Evolutionary conservation across 371 early-diverging fungal genomes (phyloP), one percentile per base, ranked within the genome.

Genomic region (Circinella minor): DNA sequence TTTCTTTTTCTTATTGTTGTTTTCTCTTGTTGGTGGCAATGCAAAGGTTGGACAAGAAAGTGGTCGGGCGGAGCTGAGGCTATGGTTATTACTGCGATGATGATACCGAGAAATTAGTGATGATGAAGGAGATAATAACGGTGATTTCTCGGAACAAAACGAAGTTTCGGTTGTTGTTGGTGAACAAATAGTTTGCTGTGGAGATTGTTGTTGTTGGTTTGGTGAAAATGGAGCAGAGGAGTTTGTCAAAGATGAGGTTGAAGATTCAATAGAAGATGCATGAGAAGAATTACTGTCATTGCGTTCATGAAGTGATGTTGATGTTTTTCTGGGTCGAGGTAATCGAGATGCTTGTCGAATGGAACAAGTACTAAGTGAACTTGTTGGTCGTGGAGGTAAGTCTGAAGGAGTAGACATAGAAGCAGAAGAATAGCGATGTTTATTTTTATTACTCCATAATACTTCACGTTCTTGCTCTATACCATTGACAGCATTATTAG

Each of bases 401-500:
- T 61, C 48, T 8, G 54, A 15, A 14, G 55, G 34, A 4, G 43
- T 43, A 43, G 43, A 9, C 11, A 11, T 43, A 3, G 6, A 11
- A 9, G 43, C 3, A 11, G 43, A 43, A 43, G 43, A 43, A 43
- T 6, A 11, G 43, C 11, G 43, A 43, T 43, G 43, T 1, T 43
- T 43, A 11, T 11, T 38, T 15, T 51, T 36, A 6, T 59, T 18
- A 18, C 54, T 46, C 55, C 38, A 36, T 1, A 65, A 18, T 15
- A 38, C 37, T 13, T 49, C 77, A 69, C 49, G 68, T 74, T 70
- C 82, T 48, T 77, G 65, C 49, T 80, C 79, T 7, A 77, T 73
- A 13, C 74, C 77, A 51, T 81, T 47, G 0, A 84, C 84, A 13
- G 84, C 84, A n/a, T 81, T 76, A 46, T 81, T 84, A 17, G 84